phyloP scores from a whole-genome alignment of 495 filamentous ascomycete genomes.

The Evernia prunastri region DNA sequence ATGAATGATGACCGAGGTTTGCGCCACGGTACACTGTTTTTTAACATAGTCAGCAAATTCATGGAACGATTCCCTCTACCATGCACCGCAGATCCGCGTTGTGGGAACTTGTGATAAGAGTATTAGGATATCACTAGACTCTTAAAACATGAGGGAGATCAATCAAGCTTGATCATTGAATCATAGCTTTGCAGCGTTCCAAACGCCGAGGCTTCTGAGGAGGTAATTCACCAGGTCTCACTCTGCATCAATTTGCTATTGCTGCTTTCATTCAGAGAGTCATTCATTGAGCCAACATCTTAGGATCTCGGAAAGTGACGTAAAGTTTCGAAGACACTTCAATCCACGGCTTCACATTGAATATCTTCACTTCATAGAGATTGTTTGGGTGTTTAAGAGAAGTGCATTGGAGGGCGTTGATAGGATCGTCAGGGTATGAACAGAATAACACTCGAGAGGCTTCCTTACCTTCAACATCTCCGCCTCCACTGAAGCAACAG shows the following conservation, averaged over 20 bases:
- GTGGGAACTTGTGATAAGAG: background rate
- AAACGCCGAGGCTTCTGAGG: background rate
- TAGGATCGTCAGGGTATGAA: background rate
- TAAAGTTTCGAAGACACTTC: background rate
- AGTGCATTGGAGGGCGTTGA: background rate
- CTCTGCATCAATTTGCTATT: background rate
- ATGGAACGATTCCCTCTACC: background rate
- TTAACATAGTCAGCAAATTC: background rate
- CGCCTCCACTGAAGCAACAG: constrained; percentile 64
- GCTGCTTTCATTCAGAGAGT: background rate
- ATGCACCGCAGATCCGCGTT: background rate
- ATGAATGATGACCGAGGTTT: constrained; percentile 73
- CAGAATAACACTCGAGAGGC: background rate
- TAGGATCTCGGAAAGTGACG: background rate
- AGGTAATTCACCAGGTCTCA: background rate
- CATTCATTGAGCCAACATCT: background rate
- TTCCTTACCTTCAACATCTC: constrained; percentile 59
- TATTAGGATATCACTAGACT: background rate
- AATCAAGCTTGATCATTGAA: background rate
- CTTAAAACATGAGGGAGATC: background rate
- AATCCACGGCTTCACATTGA: too few species aligned
- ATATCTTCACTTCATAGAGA: background rate
- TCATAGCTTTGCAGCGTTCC: background rate
- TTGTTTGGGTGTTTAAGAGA: background rate
- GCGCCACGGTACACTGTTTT: constrained; percentile 49